A percentile compares a stretch with the other conserved stretches of the same genome.
Conservation (phyloP, 1,284 basidiomycete species). For the Uromyces viciae-fabae region DNA sequence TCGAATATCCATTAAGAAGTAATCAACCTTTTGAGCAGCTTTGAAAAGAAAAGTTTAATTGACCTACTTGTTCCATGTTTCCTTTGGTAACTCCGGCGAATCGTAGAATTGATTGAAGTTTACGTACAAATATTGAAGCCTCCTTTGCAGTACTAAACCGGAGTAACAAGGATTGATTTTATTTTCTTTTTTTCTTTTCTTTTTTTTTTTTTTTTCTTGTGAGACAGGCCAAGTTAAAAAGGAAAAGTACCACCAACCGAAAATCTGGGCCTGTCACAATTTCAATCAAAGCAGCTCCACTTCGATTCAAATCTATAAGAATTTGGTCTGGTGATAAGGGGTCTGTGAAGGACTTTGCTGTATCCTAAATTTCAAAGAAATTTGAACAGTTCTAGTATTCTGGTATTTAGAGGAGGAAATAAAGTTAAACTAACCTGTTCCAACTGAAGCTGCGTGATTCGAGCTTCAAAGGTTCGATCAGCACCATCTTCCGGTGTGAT, state of each 20-base stretch:
- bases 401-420: no score
- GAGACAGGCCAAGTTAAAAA: background rate
- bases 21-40: background rate
- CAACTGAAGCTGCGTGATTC: slow-evolving; percentile 89
- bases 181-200: no score
- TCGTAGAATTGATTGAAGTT: slow-evolving; percentile 75
- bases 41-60: background rate
- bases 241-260: slow-evolving; percentile 64
- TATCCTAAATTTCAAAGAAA: slow-evolving; percentile 64
- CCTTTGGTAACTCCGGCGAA: slow-evolving; percentile 84
- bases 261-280: slow-evolving; percentile 94
- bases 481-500: slow-evolving; percentile 58
- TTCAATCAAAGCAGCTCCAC: slow-evolving; percentile 85
- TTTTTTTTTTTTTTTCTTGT: no score
- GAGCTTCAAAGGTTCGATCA: slow-evolving; percentile 58
- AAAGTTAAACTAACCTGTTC: slow-evolving; percentile 74
- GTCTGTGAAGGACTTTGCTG: slow-evolving; percentile 79
- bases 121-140: slow-evolving; percentile 80
- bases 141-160: slow-evolving; percentile 73
- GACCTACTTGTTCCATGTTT: slow-evolving; percentile 86
- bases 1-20: background rate
- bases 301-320: slow-evolving; percentile 82
- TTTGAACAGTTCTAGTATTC: no score
- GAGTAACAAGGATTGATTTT: background rate
- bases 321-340: slow-evolving; percentile 60